Base-by-base conservation (phyloP, 2,329 filamentous ascomycete genomes). In the Colletotrichum tamarilloi region DNA sequence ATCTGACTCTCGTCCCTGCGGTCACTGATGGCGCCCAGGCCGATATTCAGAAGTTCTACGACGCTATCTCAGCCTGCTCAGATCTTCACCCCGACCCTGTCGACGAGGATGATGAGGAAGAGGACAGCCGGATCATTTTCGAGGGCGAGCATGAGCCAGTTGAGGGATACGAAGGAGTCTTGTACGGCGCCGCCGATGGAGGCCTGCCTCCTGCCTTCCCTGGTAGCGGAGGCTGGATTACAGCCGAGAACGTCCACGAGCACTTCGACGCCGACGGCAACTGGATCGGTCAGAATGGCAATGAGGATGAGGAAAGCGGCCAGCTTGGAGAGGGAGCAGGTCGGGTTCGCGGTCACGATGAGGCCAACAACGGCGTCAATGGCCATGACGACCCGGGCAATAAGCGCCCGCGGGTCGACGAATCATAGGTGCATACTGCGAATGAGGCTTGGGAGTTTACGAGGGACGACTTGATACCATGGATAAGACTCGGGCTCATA, bases 201-300 rank as follows among this genome's bases (percentile, higher is more conserved):
- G 88, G 86, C 2, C 79, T 92, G 28, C 91, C 91, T n/a, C 90
- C 91, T 1, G 89, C 91, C 0, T 89, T 93, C 81, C 92, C 93
- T 0, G 93, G 93, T 1, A 94, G 93, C 62, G 90, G 90, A 0
- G 93, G 93, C 0, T 96, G 94, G 94, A 95, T 98, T 79, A 98
- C 96, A 19, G 93, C 94, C 9, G 96, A 98, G 69, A 98, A 98
- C 78, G 92, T 97, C 80, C 87, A 93, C 75, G 90, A 97, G 77
- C 97, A 91, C 79, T 94, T 97, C 82, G 94, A 97, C 77, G 91
- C 89, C 74, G 89, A 95, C 9, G 94, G 94, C 3, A 95, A 96
- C 79, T 96, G 93, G 89, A 92, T 93, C 75, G 89, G 85, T 0
- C 78, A 74, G 7, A 75, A 64, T 8, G 81, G 79, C 1, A 78